Conservation (phyloP, 2,329 filamentous ascomycete species). For the Alternaria sp. region DNA sequence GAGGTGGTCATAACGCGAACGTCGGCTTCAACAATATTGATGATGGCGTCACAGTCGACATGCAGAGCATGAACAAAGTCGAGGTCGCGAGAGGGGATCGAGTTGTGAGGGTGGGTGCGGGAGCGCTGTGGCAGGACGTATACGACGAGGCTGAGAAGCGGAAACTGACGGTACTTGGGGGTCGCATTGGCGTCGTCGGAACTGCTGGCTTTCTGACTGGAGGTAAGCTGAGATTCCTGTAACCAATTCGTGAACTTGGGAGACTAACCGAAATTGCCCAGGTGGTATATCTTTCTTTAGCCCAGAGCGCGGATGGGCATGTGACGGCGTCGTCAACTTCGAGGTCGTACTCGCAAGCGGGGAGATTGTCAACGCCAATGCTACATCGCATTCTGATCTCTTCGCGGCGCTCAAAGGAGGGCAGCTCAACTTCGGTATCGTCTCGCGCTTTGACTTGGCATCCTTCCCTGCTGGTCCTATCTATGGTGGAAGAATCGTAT, state of each 20-base stretch:
- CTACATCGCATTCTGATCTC: constrained; percentile 42
- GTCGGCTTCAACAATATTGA: constrained; percentile 37
- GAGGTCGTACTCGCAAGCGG: constrained; percentile 50
- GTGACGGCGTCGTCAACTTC: constrained; percentile 36
- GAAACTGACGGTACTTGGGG: constrained; percentile 26
- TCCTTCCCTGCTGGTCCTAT: constrained; percentile 22
- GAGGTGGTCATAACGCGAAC: constrained; percentile 34
- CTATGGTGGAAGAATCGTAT: constrained; percentile 27
- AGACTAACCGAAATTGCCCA: neutral
- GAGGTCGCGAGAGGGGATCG: constrained; percentile 15
- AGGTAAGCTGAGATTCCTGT: constrained; percentile 19
- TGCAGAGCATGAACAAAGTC: constrained; percentile 30
- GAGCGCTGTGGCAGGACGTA: constrained; percentile 44
- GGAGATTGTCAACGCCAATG: constrained; percentile 47
- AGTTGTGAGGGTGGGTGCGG: constrained; percentile 31
- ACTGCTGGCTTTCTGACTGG: constrained; percentile 39
- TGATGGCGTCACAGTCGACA: constrained; percentile 41
- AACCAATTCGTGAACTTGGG: neutral
- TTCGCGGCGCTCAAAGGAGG: constrained; percentile 53
- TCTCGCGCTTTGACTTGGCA: constrained; percentile 50
- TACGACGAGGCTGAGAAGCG: constrained; percentile 37
- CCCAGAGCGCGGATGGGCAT: constrained; percentile 27
- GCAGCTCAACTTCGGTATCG: constrained; percentile 53
- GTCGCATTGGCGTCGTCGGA: constrained; percentile 37
- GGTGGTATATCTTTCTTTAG: constrained; percentile 31